Evolutionary conservation across 441 rosid genomes (phyloP), one percentile per base, ranked within the genome.

Genomic region (Euphorbia schlechtendalii): DNA sequence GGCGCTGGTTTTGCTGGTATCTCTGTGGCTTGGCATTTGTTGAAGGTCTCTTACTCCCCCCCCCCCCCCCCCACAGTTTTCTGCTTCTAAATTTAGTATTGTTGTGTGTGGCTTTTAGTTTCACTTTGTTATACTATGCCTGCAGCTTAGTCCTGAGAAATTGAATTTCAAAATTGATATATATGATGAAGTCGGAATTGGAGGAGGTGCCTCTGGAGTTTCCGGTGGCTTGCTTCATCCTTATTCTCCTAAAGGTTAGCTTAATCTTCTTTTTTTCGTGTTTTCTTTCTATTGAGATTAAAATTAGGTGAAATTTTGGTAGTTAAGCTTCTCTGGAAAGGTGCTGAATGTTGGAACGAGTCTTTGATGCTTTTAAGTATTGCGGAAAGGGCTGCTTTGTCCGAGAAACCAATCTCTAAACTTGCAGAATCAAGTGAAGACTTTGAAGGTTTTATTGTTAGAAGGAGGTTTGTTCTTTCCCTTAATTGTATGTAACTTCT

Each of bases 1-100:
- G 98, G 98, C 66, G 97, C 96, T 60, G 97, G 98, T 73, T 90
- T 93, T 67, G 97, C 98, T 58, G 97, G 98, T 22, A 80, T 92
- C 62, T 93, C 98, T 32, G 92, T 88, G 49, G 86, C 83, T 57
- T 93, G 92, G 89, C 89, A 93, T 82, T 74, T 88, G 60, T 78
- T 92, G 55, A 84, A 80, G 86, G 96, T 87, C 61, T 56, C 11
- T 8, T 36, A 63, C 21, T n/a, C 43, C 56, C 11, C 34, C 53
- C 56, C 8, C 58, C 22, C 27, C 7, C 25, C 4, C 0, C n/a
- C 38, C 11, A 5, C 8, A 11, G 20, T 1, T 24, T 59, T 9
- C 17, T 25, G 10, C n/a, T 3, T 3, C 11, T 56, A 12, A 13
- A 4, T 22, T 1, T 13, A 20, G 28, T 27, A 27, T 15, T 27